Evolutionary conservation across 2,329 filamentous ascomycete species (phyloP), one percentile per base, ranked within the genome.

Genomic region (Alternaria viburni): DNA sequence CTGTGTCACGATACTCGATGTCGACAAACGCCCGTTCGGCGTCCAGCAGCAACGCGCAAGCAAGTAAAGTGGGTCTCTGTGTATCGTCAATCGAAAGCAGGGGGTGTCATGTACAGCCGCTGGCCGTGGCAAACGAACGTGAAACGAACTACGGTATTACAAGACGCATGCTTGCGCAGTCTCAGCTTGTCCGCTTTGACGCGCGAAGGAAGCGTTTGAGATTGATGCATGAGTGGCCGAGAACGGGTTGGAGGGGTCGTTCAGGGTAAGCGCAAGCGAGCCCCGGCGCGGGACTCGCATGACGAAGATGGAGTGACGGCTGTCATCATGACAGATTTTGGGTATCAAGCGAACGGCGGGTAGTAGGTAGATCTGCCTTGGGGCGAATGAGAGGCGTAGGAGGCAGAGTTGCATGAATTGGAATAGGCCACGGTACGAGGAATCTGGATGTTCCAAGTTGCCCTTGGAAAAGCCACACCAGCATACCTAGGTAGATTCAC

Each of bases 261-360:
- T 30, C 15, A 36, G 49, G 49, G 49, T 52, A 52, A 52, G 49
- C 30, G 49, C 30, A 52, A 52, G 49, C 49, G 49, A 52, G 49
- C 19, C 28, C 49, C 23, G 30, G 21, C 28, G 44, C 44, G 32
- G 25, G 36, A 36, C 26, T 51, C 57, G 50, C 50, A 60, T 55
- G 57, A 62, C 60, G 60, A 49, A 30, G 54, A 26, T 45, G 26
- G 21, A 43, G 50, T 57, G 55, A 58, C 57, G 50, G 61, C 55
- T 59, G 65, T 67, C 55, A 68, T 64, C 44, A 66, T 66, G 61
- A 62, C 56, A 52, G 61, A 66, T 61, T 12, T n/a, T 62, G 19
- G 30, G 54, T 26, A 12, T 25, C 36, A 26, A 51, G 28, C 46
- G 54, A 50, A 25, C 46, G 19, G 59, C 30, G 46, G 30, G 32